These are phyloP conservation scores for Orbilia javanica DNA, from an alignment of 2,329 filamentous ascomycete genomes.

Conservation along the genomic window DNA sequence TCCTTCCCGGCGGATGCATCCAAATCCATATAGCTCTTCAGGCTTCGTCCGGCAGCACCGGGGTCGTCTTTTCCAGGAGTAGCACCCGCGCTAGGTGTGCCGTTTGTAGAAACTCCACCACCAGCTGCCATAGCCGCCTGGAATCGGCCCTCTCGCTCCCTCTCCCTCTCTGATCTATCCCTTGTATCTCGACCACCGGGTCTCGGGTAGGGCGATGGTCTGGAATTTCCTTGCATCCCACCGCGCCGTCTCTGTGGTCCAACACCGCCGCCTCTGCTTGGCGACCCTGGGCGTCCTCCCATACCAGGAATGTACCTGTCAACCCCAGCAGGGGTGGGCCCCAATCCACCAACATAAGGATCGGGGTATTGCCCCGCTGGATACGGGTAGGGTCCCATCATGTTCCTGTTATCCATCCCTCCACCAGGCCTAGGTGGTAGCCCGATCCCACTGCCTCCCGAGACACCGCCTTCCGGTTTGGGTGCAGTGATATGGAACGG, in stretches of 20 bases:
- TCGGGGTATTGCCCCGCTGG: constrained; percentile 59
- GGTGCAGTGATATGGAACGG: constrained; percentile 90
- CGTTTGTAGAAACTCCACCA: constrained; percentile 75
- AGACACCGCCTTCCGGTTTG: constrained; percentile 75
- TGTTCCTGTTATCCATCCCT: constrained; percentile 49
- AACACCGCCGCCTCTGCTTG: constrained; percentile 49
- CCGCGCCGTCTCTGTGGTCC: constrained; percentile 54
- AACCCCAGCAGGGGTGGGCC: constrained; percentile 61
- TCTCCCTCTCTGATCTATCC: constrained; percentile 58
- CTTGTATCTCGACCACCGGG: constrained; percentile 48
- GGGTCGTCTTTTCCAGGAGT: constrained; percentile 83
- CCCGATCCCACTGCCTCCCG: constrained; percentile 66
- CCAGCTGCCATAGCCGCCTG: constrained; percentile 66
- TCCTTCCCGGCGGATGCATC: constrained; percentile 83
- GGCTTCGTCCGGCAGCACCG: constrained; percentile 88
- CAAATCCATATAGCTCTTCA: constrained; percentile 97
- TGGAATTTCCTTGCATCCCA: constrained; percentile 48
- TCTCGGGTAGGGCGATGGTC: constrained; percentile 54
- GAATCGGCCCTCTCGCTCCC: constrained; percentile 69
- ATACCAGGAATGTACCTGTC: constrained; percentile 60
- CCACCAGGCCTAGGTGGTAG: constrained; percentile 39
- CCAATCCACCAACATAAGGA: constrained; percentile 59
- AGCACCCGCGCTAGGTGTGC: constrained; percentile 78
- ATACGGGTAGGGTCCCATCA: constrained; percentile 53
- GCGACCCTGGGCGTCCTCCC: constrained; percentile 57